These are phyloP conservation scores for Venturia carpophila DNA, from an alignment of 2,329 filamentous ascomycete genomes.

Conservation along the genomic window DNA sequence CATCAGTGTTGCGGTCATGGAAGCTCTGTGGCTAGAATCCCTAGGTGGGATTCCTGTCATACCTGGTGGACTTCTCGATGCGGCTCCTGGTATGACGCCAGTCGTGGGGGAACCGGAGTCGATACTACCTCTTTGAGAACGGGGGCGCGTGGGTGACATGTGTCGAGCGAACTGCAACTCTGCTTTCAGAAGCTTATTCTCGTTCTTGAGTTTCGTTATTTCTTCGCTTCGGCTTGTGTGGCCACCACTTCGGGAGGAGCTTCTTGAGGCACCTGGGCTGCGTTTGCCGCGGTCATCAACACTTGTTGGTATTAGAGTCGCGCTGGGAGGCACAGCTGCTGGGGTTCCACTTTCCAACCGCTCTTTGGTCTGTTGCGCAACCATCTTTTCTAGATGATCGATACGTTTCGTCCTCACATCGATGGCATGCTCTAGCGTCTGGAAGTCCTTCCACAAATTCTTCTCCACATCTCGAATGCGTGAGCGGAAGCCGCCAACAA, in stretches of 20 bases:
- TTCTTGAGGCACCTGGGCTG: conserved; percentile 26
- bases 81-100: conserved; percentile 17
- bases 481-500: conserved; percentile 68
- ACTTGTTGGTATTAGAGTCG: conserved; percentile 21
- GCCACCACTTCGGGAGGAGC: conserved; percentile 24
- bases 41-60: conserved; percentile 23
- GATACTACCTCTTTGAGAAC: conserved; percentile 19
- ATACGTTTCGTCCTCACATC: conserved; percentile 76
- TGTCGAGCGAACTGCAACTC: conserved; percentile 58
- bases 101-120: conserved; percentile 21
- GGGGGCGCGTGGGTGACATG: conserved; percentile 26
- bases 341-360: conserved; percentile 27
- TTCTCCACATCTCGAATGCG: conserved; percentile 81
- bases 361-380: conserved; percentile 48
- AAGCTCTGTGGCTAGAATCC: conserved; percentile 34
- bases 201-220: conserved; percentile 49
- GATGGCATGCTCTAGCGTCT: conserved; percentile 71
- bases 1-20: conserved; percentile 44
- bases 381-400: conserved; percentile 74
- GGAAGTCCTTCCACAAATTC: conserved; percentile 85
- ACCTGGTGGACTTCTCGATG: conserved; percentile 4
- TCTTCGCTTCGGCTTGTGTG: conserved; percentile 41
- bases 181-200: conserved; percentile 53
- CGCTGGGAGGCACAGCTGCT: conserved; percentile 21
- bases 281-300: not conserved